phyloP scores from a whole-genome alignment of 345 rosid species.

The Gossypium stocksii region DNA sequence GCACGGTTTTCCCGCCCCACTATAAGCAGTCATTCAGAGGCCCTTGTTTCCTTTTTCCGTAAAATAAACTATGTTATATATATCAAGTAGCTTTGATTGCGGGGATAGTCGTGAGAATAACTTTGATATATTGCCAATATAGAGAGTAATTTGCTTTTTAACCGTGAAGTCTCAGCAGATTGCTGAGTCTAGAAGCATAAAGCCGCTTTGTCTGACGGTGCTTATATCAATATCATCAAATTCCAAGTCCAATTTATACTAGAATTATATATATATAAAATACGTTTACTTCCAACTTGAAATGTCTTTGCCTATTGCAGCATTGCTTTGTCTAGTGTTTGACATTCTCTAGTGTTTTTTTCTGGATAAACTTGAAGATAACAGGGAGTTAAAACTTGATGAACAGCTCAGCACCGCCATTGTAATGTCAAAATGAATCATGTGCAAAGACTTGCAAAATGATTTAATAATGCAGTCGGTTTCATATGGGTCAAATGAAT shows the following conservation, averaged over 20 bases:
- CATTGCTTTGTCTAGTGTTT: neutral
- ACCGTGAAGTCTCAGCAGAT: too few species aligned
- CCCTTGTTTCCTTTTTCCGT: too few species aligned
- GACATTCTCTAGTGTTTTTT: neutral
- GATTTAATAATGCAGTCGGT: neutral
- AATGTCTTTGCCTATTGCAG: too few species aligned
- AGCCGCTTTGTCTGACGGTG: neutral
- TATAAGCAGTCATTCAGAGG: neutral
- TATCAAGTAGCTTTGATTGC: neutral
- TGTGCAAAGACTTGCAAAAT: neutral
- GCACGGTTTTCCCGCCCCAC: neutral
- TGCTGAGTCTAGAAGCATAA: too few species aligned
- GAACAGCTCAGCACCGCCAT: neutral
- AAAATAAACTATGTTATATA: too few species aligned
- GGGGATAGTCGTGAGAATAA: neutral
- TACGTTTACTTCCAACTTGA: neutral
- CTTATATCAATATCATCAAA: too few species aligned
- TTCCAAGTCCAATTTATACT: neutral
- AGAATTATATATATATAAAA: too few species aligned
- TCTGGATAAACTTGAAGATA: neutral
- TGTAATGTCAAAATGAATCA: conserved; percentile 16
- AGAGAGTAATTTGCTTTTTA: too few species aligned
- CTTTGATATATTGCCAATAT: neutral
- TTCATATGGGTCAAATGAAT: conserved; percentile 17
- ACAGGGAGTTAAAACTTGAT: neutral